Base-by-base conservation (phyloP, 208 protist species). In the Wallacemonas sp. region DNA sequence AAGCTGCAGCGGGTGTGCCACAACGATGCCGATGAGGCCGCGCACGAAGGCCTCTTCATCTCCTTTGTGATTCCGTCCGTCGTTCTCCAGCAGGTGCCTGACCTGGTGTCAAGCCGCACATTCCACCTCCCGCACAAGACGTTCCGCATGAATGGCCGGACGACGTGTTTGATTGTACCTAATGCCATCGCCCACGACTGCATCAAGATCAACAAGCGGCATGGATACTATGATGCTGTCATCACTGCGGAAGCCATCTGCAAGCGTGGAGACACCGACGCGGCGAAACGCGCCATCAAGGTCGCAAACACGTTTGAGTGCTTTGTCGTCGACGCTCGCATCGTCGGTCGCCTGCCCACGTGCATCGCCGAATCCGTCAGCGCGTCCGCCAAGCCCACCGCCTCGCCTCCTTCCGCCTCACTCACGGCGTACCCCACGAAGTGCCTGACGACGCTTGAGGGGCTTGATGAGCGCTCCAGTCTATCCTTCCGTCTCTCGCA, bases 211-310 rank as follows among this genome's bases (percentile, higher is more conserved):
- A 95, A 95, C 71, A 91, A 92, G 66, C 80, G 89, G 1, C 84
- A 93, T 58, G 76, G 82, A 17, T 93, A 88, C 64, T 92, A 87
- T 58, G 89, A 95, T 62, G 89, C 89, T 6, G 89, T 95, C 19
- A 74, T 95, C 38, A 92, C 89, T 42, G 86, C 84, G 0, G 85
- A 95, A 66, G 81, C 86, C 3, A 90, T 95, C 32, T 91, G 86
- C 84, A 81, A 82, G 46, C 76, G 75, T 10, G 75, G 76, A 33
- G 86, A 91, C 55, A 21, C 73, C 10, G 83, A 95, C 53, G 69
- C 84, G 4, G 37, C 45, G 42, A 59, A 79, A 30, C 79, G 89
- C 5, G 89, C 89, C 12, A 45, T 53, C 21, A 81, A 80, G 15
- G 89, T 95, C 13, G 81, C 89, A 0, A 73, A 76, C 54, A 92